Conservation (phyloP, 2,329 filamentous ascomycete genomes). For the Ascochyta pisi region DNA sequence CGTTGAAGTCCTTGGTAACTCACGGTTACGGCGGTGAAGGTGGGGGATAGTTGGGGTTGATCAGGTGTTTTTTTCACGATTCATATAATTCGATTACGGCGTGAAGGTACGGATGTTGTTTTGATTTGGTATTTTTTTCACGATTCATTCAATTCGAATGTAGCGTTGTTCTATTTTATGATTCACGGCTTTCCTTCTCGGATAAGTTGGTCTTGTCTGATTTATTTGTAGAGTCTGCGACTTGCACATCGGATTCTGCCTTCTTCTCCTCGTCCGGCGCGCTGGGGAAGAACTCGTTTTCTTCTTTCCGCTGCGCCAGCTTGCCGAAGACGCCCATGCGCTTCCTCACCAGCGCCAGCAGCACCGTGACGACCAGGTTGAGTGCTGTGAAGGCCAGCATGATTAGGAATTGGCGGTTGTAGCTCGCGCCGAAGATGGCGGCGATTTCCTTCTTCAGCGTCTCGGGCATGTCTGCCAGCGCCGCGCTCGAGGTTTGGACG, state of each 20-base stretch:
- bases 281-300: slow-evolving; percentile 33
- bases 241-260: background rate
- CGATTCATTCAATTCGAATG: too few relatives aligned
- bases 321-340: slow-evolving; percentile 31
- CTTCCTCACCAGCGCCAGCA: slow-evolving; percentile 32
- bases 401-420: slow-evolving; percentile 42
- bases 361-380: slow-evolving; percentile 32
- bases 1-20: too few relatives aligned
- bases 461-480: slow-evolving; percentile 25
- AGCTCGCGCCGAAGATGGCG: slow-evolving; percentile 38
- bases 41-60: too few relatives aligned
- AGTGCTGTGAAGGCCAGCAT: slow-evolving; percentile 36
- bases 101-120: too few relatives aligned
- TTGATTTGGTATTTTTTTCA: too few relatives aligned
- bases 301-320: slow-evolving; percentile 28
- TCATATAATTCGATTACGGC: too few relatives aligned
- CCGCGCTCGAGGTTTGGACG: slow-evolving; percentile 27
- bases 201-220: too few relatives aligned
- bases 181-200: too few relatives aligned
- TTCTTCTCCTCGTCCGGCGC: background rate
- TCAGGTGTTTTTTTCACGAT: too few relatives aligned
- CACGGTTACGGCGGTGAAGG: too few relatives aligned
- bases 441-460: slow-evolving; percentile 25
- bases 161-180: too few relatives aligned
- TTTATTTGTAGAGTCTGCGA: background rate